These are phyloP conservation scores for Metschnikowia lunata DNA, from an alignment of 805 yeast genomes.

Conservation along the genomic window DNA sequence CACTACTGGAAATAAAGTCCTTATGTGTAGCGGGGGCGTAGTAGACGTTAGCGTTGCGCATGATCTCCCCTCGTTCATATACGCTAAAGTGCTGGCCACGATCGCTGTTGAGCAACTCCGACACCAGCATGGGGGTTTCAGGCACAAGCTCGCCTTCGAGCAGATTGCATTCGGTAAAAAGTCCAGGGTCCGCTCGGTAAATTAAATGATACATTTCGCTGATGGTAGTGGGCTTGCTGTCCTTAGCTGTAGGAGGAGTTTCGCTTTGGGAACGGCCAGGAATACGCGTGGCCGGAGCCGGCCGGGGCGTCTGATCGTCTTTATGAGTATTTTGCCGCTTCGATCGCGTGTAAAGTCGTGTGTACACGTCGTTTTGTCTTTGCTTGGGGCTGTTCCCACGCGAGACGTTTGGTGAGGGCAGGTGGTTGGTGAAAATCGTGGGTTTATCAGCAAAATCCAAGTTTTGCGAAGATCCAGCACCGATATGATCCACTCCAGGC, in stretches of 20 bases:
- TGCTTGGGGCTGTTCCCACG: constrained; percentile 2
- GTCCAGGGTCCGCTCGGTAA: constrained; percentile 23
- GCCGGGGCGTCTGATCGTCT: neutral
- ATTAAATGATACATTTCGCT: constrained; percentile 22
- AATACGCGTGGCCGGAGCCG: neutral
- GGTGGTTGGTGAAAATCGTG: constrained; percentile 7
- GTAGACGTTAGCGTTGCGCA: constrained; percentile 45
- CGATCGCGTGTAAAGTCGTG: constrained; percentile 10
- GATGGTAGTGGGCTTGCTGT: constrained; percentile 12
- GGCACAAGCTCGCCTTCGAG: constrained; percentile 5
- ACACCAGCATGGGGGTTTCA: constrained; percentile 4
- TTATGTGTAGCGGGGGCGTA: constrained; percentile 40
- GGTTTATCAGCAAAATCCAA: constrained; percentile 8
- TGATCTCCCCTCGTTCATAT: constrained; percentile 60
- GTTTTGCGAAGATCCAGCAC: neutral
- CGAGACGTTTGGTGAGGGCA: constrained; percentile 10
- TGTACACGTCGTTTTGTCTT: constrained; percentile 10
- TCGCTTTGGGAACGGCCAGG: too few species aligned
- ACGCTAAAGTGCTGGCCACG: constrained; percentile 32
- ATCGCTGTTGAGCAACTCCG: constrained; percentile 3
- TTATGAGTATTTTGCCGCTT: neutral
- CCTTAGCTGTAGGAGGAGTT: neutral
- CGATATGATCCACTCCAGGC: too few species aligned
- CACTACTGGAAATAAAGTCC: constrained; percentile 1
- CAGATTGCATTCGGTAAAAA: constrained; percentile 20